These are phyloP conservation scores for Phytophthora capsici DNA, from an alignment of 352 stramenopile genomes.

Conservation along the genomic window DNA sequence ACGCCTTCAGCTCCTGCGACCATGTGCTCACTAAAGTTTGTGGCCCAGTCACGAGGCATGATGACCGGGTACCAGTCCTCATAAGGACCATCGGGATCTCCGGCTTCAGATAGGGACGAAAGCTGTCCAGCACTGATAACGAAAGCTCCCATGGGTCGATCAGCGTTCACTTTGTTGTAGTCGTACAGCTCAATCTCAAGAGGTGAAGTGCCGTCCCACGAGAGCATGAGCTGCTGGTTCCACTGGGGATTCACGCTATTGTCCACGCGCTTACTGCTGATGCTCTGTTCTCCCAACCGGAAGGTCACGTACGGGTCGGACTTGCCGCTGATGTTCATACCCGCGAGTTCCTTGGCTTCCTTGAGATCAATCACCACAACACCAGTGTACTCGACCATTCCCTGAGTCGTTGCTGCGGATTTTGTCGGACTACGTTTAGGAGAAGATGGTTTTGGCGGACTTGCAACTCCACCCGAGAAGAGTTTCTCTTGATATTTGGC, in stretches of 20 bases:
- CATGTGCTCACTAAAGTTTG: slow-evolving; percentile 86
- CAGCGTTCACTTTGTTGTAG: slow-evolving; percentile 70
- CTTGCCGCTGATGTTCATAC: slow-evolving; percentile 81
- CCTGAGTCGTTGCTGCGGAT: slow-evolving; percentile 33
- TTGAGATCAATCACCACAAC: slow-evolving; percentile 80
- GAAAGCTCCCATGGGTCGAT: slow-evolving; percentile 73
- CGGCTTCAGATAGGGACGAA: slow-evolving; percentile 32
- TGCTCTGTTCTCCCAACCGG: slow-evolving; percentile 71
- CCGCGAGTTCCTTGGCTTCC: slow-evolving; percentile 63
- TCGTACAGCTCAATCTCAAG: slow-evolving; percentile 75
- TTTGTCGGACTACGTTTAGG: slow-evolving; percentile 24
- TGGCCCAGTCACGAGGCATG: slow-evolving; percentile 76
- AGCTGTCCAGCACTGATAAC: slow-evolving; percentile 53
- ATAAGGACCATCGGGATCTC: slow-evolving; percentile 18
- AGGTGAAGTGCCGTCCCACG: slow-evolving; percentile 75
- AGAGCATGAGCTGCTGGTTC: slow-evolving; percentile 78
- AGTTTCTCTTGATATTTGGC: slow-evolving; percentile 73
- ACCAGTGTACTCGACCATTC: slow-evolving; percentile 86
- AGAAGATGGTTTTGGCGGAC: slow-evolving; percentile 11
- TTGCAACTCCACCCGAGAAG: slow-evolving; percentile 44
- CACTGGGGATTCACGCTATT: slow-evolving; percentile 77
- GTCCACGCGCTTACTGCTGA: slow-evolving; percentile 69
- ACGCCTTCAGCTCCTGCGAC: slow-evolving; percentile 74
- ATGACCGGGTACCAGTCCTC: slow-evolving; percentile 64
- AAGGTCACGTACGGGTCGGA: slow-evolving; percentile 85